These are phyloP conservation scores for Halenospora varia DNA, from an alignment of 495 filamentous ascomycete genomes.

Conservation along the genomic window DNA sequence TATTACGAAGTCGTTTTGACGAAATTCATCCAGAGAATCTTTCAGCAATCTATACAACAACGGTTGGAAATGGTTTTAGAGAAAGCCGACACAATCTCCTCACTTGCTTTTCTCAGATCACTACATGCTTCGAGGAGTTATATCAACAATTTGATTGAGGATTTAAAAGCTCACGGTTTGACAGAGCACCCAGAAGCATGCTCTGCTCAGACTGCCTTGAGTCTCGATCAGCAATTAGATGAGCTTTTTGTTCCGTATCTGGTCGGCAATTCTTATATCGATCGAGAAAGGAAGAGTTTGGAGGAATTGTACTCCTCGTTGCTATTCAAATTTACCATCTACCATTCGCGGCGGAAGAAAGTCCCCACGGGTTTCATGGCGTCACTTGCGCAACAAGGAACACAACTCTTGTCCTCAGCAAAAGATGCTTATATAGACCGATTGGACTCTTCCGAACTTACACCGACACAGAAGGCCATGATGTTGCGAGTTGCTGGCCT, in stretches of 20 bases:
- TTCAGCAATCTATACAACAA: conserved; percentile 97
- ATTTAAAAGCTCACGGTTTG: conserved; percentile 89
- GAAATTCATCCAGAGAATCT: conserved; percentile 90
- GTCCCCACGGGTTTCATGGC: conserved; percentile 83
- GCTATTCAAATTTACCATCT: conserved; percentile 91
- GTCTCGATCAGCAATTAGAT: conserved; percentile 92
- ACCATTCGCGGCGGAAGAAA: conserved; percentile 82
- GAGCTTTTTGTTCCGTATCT: conserved; percentile 97
- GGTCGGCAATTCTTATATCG: conserved; percentile 89
- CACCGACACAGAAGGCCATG: conserved; percentile 77
- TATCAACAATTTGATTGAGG: conserved; percentile 80
- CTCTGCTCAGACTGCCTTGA: conserved; percentile 77
- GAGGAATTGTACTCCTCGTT: conserved; percentile 92
- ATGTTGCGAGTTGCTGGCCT: conserved; percentile 80
- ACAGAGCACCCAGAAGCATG: conserved; percentile 93
- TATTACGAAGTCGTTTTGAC: conserved; percentile 91
- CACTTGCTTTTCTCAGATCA: conserved; percentile 85
- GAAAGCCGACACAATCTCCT: conserved; percentile 85
- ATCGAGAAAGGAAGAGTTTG: conserved; percentile 82
- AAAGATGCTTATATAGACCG: conserved; percentile 81
- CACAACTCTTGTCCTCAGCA: conserved; percentile 74
- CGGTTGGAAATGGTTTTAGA: conserved; percentile 93
- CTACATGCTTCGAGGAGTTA: conserved; percentile 85
- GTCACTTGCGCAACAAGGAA: conserved; percentile 79
- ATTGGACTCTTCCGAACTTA: conserved; percentile 80